Conservation (phyloP, 2,329 filamentous ascomycete species). For the Chrysoporthe deuterocubensis region DNA sequence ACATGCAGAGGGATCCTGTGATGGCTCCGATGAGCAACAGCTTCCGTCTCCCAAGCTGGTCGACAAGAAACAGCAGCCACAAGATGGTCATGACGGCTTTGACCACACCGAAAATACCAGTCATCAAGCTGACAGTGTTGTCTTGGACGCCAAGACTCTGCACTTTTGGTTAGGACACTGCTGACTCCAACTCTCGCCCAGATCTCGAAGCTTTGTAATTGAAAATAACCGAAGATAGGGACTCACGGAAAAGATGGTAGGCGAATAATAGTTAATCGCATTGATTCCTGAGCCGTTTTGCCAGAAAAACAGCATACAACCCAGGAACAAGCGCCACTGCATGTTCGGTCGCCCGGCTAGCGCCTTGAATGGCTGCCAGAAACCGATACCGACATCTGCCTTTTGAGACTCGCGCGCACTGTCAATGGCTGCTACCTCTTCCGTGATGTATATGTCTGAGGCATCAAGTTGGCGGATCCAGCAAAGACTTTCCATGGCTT, state of each 20-base stretch:
- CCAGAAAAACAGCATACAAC: conserved; percentile 68
- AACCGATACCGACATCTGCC: conserved; percentile 57
- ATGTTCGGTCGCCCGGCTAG: conserved; percentile 51
- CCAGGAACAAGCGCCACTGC: conserved; percentile 64
- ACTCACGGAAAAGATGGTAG: conserved; percentile 56
- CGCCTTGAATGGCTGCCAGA: conserved; percentile 63
- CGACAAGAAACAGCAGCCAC: conserved; percentile 72
- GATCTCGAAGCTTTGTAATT: conserved; percentile 65
- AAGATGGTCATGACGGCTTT: conserved; percentile 71
- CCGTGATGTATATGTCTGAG: conserved; percentile 62
- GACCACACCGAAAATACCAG: conserved; percentile 77
- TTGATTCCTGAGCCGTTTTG: conserved; percentile 62
- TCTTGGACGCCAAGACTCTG: conserved; percentile 52
- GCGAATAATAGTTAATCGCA: conserved; percentile 42
- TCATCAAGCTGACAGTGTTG: conserved; percentile 58
- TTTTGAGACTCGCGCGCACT: conserved; percentile 51
- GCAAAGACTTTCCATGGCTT: conserved; percentile 55
- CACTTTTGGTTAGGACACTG: conserved; percentile 71
- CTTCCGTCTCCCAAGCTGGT: conserved; percentile 58
- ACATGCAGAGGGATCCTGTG: conserved; percentile 65
- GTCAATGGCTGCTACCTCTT: conserved; percentile 65
- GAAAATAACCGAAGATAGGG: conserved; percentile 61
- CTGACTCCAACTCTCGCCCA: conserved; percentile 46
- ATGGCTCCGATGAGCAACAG: conserved; percentile 67
- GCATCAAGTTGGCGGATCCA: conserved; percentile 56